Evolutionary conservation across 768 basidiomycete species (phyloP).

Genomic region (Panus rudis): DNA sequence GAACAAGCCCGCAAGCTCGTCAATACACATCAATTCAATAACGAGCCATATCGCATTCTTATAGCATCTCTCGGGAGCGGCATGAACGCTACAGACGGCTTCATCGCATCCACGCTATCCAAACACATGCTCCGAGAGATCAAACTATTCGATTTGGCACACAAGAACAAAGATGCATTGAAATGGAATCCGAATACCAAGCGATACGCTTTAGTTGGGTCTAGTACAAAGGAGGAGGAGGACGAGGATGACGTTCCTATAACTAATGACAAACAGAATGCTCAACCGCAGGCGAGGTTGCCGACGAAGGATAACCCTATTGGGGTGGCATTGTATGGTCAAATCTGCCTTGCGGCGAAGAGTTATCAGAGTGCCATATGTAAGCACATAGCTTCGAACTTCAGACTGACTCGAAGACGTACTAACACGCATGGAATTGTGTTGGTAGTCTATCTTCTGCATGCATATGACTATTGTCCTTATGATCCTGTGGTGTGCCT

Average conservation of each 20-base stretch:
- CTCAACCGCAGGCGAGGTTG: slow-evolving; percentile 28
- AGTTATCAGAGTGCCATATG: slow-evolving; percentile 91
- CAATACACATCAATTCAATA: slow-evolving; percentile 74
- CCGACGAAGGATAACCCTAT: slow-evolving; percentile 71
- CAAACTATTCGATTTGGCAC: slow-evolving; percentile 57
- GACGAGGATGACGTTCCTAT: slow-evolving; percentile 29
- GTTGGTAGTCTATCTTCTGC: slow-evolving; percentile 72
- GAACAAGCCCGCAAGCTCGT: slow-evolving; percentile 76
- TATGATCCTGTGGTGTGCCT: slow-evolving; percentile 84
- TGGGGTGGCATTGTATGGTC: slow-evolving; percentile 70
- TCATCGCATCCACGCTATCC: slow-evolving; percentile 72
- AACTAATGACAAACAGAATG: slow-evolving; percentile 15
- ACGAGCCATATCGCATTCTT: slow-evolving; percentile 77
- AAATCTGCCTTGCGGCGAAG: slow-evolving; percentile 74
- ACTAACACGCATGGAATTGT: slow-evolving; percentile 1
- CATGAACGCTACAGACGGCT: slow-evolving; percentile 57
- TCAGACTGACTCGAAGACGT: neutral
- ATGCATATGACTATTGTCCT: slow-evolving; percentile 80
- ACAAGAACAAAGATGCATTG: slow-evolving; percentile 51
- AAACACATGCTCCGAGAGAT: slow-evolving; percentile 83
- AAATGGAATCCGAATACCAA: slow-evolving; percentile 56
- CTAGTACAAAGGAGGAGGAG: slow-evolving; percentile 30
- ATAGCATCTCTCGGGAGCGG: slow-evolving; percentile 69
- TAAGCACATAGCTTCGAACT: slow-evolving; percentile 34
- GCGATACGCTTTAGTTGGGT: slow-evolving; percentile 41